Evolutionary conservation across 1,284 basidiomycete species (phyloP).

Genomic region (Trametes sp.): DNA sequence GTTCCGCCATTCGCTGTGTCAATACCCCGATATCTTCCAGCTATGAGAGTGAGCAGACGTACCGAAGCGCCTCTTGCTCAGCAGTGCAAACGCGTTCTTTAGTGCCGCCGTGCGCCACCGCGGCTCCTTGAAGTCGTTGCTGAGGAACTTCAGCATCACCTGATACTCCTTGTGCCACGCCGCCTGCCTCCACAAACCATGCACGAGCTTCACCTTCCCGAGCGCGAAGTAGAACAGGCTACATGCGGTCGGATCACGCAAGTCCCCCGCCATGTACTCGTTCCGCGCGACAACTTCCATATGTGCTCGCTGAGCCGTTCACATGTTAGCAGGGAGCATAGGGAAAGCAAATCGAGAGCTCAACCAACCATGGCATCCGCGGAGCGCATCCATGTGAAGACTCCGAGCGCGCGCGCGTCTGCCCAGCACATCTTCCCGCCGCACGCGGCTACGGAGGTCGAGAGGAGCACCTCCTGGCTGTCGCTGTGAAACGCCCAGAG

Average conservation of each 20-base stretch:
- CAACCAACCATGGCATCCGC: slow-evolving; percentile 75
- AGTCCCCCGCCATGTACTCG: slow-evolving; percentile 87
- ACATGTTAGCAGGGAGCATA: background rate
- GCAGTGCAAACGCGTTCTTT: slow-evolving; percentile 95
- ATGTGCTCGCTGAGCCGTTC: slow-evolving; percentile 65
- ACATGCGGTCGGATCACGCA: slow-evolving; percentile 88
- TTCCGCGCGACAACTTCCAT: slow-evolving; percentile 93
- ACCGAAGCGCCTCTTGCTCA: slow-evolving; percentile 95
- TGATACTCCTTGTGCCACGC: slow-evolving; percentile 92
- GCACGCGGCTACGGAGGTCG: slow-evolving; percentile 75
- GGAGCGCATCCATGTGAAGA: slow-evolving; percentile 89
- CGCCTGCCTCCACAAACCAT: slow-evolving; percentile 95
- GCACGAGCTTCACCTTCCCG: slow-evolving; percentile 90
- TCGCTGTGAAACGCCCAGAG: slow-evolving; percentile 97
- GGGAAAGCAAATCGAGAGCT: background rate
- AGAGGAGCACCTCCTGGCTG: slow-evolving; percentile 84
- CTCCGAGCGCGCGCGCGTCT: slow-evolving; percentile 85
- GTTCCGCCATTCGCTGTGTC: background rate
- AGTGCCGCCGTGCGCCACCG: slow-evolving; percentile 94
- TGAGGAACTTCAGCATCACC: slow-evolving; percentile 91
- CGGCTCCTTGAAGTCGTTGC: slow-evolving; percentile 87
- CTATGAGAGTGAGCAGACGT: slow-evolving; percentile 36
- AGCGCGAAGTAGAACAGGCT: slow-evolving; percentile 96
- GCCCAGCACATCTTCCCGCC: slow-evolving; percentile 87
- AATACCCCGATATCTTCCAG: background rate